Evolutionary conservation across 805 yeast genomes (phyloP), one percentile per base, ranked within the genome.

Genomic region (Wickerhamiella nectarea): DNA sequence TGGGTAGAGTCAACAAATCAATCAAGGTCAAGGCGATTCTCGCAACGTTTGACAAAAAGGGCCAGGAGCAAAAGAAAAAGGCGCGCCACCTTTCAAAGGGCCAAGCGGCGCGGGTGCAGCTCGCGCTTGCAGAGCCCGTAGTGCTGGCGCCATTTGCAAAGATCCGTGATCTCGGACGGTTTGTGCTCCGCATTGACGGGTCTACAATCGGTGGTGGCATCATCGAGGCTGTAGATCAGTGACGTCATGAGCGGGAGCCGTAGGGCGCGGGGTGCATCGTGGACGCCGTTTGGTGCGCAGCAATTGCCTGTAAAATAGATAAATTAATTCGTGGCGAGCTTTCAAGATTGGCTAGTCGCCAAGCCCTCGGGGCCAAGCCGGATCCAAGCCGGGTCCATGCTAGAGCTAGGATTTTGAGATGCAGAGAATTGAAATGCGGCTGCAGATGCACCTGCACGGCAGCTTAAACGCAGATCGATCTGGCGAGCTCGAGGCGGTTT

Each of bases 1-100:
- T 87, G 48, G 86, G 87, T 49, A 77, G 83, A 46, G 69, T 75
- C 20, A 75, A 78, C 35, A 73, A 75, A 34, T 83, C 91, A 1
- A 85, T 85, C 4, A 71, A 77, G 49, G 63, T 86, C 17, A 55
- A 67, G 35, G 70, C 70, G 47, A 68, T 76, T 51, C 49, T 60
- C 46, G 52, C 64, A 48, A 36, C 58, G 45, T 51, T 63, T 34
- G 64, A 59, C 45, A 58, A 56, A 36, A 48, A 50, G 9, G 66
- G 68, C 3, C 39, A 47, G 18, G 47, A 50, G 2, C 14, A 49
- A 22, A 62, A 59, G 48, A 64, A 63, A 45, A 68, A 63, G 50
- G 75, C 76, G 46, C 68, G 74, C 44, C 87, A 79, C 57, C 60
- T 82, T 46, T 69, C 72, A 9, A 71, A 80, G 20, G 72, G 75